phyloP scores from a whole-genome alignment of 2,329 filamentous ascomycete species.

The Rugonectria rugulosa region DNA sequence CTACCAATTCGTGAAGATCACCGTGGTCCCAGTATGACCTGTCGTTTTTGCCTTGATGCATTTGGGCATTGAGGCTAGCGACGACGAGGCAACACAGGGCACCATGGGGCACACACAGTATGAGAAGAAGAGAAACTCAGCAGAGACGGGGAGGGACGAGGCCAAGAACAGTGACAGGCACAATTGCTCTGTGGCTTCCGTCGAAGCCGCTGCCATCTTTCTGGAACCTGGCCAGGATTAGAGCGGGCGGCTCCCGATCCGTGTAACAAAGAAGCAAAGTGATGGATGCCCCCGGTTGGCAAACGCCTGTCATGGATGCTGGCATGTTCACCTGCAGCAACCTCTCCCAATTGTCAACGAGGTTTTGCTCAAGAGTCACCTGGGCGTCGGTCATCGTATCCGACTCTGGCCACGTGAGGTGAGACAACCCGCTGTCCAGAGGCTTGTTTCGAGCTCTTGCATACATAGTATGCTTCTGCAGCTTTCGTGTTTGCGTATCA shows the following conservation, averaged over 20 bases:
- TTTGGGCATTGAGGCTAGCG: background rate
- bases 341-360: conserved; percentile 3
- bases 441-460: conserved; percentile 15
- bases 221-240: conserved; percentile 21
- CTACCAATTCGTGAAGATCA: conserved; percentile 20
- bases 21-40: conserved; percentile 28
- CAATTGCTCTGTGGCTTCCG: conserved; percentile 10
- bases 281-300: conserved; percentile 15
- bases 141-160: conserved; percentile 2
- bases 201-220: conserved; percentile 19
- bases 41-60: conserved; percentile 19
- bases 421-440: conserved; percentile 15
- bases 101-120: too few relatives aligned
- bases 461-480: too few relatives aligned
- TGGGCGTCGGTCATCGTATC: conserved; percentile 14
- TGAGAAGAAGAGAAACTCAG: background rate
- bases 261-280: conserved; percentile 19
- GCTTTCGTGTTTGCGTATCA: conserved; percentile 20
- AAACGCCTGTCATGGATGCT: conserved; percentile 24
- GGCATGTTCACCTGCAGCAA: conserved; percentile 7
- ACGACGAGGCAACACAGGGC: background rate
- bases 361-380: conserved; percentile 5
- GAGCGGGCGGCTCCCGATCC: conserved; percentile 23
- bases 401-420: conserved; percentile 19
- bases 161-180: background rate